A percentile compares a stretch with the other conserved stretches of the same genome.
Evolutionary conservation across 1,284 basidiomycete species (phyloP).

Genomic region (Ceratobasidium sp.): DNA sequence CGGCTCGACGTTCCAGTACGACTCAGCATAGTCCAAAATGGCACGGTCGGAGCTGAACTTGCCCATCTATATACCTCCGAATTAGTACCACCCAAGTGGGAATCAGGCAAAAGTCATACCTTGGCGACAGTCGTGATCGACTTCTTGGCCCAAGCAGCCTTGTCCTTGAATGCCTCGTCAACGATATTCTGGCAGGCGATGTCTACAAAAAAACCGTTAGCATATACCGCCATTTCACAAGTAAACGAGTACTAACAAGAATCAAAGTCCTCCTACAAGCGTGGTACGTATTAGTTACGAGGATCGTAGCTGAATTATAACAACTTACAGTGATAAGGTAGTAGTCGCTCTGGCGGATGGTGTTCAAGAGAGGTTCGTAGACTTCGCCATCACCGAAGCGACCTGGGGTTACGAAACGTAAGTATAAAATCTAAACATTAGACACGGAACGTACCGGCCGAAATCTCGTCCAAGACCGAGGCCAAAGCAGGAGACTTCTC

Average conservation of each 20-base stretch:
- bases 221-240: not conserved
- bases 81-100: slow-evolving; percentile 26
- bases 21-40: slow-evolving; percentile 85
- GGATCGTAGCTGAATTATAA: not conserved
- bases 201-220: slow-evolving; percentile 55
- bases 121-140: slow-evolving; percentile 83
- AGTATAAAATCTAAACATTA: not conserved
- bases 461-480: slow-evolving; percentile 72
- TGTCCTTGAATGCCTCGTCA: slow-evolving; percentile 77
- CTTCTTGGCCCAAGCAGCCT: slow-evolving; percentile 85
- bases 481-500: slow-evolving; percentile 82
- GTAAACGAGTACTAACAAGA: slow-evolving; percentile 64
- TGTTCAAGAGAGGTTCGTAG: slow-evolving; percentile 82
- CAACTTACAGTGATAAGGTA: slow-evolving; percentile 66
- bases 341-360: slow-evolving; percentile 78
- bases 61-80: slow-evolving; percentile 71
- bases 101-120: slow-evolving; percentile 49
- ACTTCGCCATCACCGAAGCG: slow-evolving; percentile 76
- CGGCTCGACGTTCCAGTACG: slow-evolving; percentile 73
- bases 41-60: slow-evolving; percentile 93
- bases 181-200: slow-evolving; percentile 83
- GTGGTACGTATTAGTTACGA: not conserved
- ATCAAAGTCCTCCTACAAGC: slow-evolving; percentile 76
- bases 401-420: slow-evolving; percentile 49
- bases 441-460: slow-evolving; percentile 47